Evolutionary conservation across 1,284 basidiomycete species (phyloP).

Genomic region (Schizophyllum commune): DNA sequence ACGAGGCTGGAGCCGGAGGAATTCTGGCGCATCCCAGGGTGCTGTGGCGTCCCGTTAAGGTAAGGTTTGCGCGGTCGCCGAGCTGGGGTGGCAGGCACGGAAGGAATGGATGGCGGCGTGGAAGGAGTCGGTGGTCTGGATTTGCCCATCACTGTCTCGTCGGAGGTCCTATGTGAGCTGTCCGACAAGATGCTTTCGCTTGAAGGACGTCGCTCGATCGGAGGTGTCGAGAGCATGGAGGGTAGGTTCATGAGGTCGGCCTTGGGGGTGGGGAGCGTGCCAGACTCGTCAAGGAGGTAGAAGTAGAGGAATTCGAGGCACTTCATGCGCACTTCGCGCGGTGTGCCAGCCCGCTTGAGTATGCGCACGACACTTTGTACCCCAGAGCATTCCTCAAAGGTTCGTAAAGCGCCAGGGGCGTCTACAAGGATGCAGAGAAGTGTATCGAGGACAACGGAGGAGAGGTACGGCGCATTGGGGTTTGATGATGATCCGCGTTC

Average conservation of each 20-base stretch:
- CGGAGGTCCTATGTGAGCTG: background rate
- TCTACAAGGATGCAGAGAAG: conserved; percentile 82
- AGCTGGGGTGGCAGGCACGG: background rate
- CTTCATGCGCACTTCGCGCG: conserved; percentile 88
- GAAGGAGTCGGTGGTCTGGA: background rate
- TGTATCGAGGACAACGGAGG: conserved; percentile 70
- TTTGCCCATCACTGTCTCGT: background rate
- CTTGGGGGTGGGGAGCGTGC: conserved; percentile 3
- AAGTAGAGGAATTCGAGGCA: conserved; percentile 90
- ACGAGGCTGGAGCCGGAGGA: background rate
- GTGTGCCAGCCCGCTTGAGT: conserved; percentile 74
- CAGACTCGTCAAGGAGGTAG: conserved; percentile 73
- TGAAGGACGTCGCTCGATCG: conserved; percentile 1
- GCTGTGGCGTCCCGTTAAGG: background rate
- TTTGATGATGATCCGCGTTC: conserved; percentile 9
- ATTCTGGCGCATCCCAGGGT: background rate
- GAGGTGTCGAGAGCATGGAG: conserved; percentile 17
- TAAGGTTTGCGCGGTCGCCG: background rate
- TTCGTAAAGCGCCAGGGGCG: conserved; percentile 59
- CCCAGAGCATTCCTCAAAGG: conserved; percentile 70
- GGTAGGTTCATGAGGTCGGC: conserved; percentile 14
- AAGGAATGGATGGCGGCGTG: background rate
- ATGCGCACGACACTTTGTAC: conserved; percentile 76
- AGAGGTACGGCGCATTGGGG: conserved; percentile 29
- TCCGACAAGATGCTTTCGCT: conserved; percentile 13